Base-by-base conservation (phyloP, 768 basidiomycete genomes). In the Lentinula edodes region DNA sequence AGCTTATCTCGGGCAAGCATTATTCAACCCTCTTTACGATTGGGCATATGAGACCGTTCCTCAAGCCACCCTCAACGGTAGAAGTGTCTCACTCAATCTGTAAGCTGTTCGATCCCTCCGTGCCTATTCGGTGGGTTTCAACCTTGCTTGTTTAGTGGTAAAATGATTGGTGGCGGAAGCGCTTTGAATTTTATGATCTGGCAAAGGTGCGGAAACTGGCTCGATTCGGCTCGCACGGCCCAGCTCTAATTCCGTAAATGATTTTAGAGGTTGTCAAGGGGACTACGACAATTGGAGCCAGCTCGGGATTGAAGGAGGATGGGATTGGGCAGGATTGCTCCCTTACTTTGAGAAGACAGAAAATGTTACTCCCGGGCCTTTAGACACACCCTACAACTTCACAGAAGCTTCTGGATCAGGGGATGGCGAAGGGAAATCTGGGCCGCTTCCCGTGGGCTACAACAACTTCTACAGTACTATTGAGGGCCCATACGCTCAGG, bases 221-320 rank as follows among this genome's bases (percentile, higher is more conserved):
- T 28, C 28, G 28, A 28, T 28, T 28, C 28, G 3, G 3, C 3
- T 28, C 3, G 28, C 28, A 3, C 28, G 28, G 28, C 28, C 28
- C 28, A 3, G 28, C 28, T 28, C 28, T 3, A 28, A 28, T 28
- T 3, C 28, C 28, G 28, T 28, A 2, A 23, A 28, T 28, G 3
- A 2, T 2, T 28, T 4, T 3, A 28, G 68, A 8, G 68, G 61
- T 3, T 65, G 66, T n/a, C 55, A 62, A 43, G 51, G 34, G 2
- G 68, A 69, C 46, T 69, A 69, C 62, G 68, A 69, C 56, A 60
- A 60, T 6, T 61, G 68, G 67, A 57, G 61, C 57, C 34, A 51
- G 16, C 50, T 69, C 28, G 66, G 66, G 28, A 56, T 53, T 35
- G 43, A 53, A 48, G 45, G 53, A 41, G 54, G 58, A 62, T 61